Percentiles rank a stretch among this genome's conserved stretches.
These are phyloP conservation scores for Zygosaccharomyces sapae DNA, from an alignment of 1,139 yeast species.

Conservation along the genomic window DNA sequence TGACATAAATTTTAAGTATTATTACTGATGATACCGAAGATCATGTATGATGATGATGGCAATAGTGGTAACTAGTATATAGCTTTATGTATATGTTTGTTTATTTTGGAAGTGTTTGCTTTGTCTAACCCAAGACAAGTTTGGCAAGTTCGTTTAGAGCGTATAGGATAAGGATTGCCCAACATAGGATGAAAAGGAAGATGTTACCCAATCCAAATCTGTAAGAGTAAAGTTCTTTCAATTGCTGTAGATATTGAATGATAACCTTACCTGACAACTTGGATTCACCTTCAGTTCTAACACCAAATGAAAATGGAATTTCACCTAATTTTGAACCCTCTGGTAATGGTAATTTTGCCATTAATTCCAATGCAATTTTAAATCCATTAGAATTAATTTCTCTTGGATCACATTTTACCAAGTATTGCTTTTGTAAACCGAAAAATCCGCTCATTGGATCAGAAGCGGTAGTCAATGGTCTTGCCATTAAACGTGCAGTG, in stretches of 20 bases:
- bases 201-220: constrained; percentile 41
- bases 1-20: too few species aligned
- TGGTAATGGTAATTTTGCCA: constrained; percentile 44
- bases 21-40: neutral
- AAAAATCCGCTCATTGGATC: constrained; percentile 50
- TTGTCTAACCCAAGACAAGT: constrained; percentile 9
- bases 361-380: constrained; percentile 44
- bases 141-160: constrained; percentile 28
- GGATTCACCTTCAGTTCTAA: constrained; percentile 48
- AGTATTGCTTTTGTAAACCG: constrained; percentile 43
- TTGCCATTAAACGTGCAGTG: constrained; percentile 45
- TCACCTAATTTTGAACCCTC: constrained; percentile 39
- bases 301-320: constrained; percentile 47
- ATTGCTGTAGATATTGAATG: constrained; percentile 42
- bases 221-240: constrained; percentile 42
- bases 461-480: constrained; percentile 44
- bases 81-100: too few species aligned
- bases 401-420: constrained; percentile 32
- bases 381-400: constrained; percentile 43
- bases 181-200: constrained; percentile 30
- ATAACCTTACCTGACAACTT: constrained; percentile 45
- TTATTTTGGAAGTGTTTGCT: too few species aligned
- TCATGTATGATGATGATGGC: neutral
- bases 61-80: too few species aligned
- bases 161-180: constrained; percentile 32